Evolutionary conservation across 768 basidiomycete genomes (phyloP).

Genomic region (Krasilnikovozyma curviuscula): DNA sequence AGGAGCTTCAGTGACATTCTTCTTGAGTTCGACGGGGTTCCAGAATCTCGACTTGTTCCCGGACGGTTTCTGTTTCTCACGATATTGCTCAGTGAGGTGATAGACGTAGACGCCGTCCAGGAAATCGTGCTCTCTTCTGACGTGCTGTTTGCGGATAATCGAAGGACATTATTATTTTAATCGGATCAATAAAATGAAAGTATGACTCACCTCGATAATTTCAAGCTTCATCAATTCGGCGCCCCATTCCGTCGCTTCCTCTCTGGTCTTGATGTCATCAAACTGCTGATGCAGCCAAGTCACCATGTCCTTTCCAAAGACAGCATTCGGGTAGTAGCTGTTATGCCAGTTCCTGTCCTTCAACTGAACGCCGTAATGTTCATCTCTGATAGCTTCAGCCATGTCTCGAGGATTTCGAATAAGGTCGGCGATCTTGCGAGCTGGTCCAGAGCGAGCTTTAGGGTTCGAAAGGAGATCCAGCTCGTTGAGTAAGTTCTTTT

Average conservation of each 20-base stretch:
- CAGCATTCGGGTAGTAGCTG: slow-evolving; percentile 52
- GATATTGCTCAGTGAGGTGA: slow-evolving; percentile 56
- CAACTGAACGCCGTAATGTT: slow-evolving; percentile 56
- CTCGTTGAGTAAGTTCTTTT: slow-evolving; percentile 56
- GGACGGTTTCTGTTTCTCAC: too few species aligned
- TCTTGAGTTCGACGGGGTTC: too few species aligned
- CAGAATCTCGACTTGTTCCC: too few species aligned
- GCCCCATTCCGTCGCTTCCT: slow-evolving; percentile 65
- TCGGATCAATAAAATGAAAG: too few species aligned
- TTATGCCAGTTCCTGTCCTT: slow-evolving; percentile 71
- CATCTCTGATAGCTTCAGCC: slow-evolving; percentile 68
- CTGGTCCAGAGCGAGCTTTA: slow-evolving; percentile 39
- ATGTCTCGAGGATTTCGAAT: slow-evolving; percentile 28
- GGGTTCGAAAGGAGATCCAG: slow-evolving; percentile 51
- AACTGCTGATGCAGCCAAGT: slow-evolving; percentile 85
- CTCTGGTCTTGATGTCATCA: slow-evolving; percentile 61
- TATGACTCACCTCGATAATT: slow-evolving; percentile 35
- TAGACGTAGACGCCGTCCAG: slow-evolving; percentile 86
- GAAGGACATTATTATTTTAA: too few species aligned
- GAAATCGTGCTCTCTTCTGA: slow-evolving; percentile 57
- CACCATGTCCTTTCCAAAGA: slow-evolving; percentile 73
- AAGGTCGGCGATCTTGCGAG: slow-evolving; percentile 15
- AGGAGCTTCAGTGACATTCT: too few species aligned
- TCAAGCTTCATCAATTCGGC: slow-evolving; percentile 55
- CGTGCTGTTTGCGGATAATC: slow-evolving; percentile 39